Evolutionary conservation across 1,284 basidiomycete species (phyloP).

Genomic region (Puccinia horiana): DNA sequence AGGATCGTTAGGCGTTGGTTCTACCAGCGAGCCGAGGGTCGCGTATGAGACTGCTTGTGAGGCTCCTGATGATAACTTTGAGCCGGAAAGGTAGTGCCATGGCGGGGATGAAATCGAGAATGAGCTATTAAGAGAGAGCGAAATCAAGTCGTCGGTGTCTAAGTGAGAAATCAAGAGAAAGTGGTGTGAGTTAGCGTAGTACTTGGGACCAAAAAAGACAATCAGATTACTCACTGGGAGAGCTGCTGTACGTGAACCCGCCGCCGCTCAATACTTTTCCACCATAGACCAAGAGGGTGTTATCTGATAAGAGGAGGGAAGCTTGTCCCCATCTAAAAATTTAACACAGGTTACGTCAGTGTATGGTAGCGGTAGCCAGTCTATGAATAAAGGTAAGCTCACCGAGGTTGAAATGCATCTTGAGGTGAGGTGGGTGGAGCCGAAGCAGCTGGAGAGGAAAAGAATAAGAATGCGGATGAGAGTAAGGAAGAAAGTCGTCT

Average conservation of each 20-base stretch:
- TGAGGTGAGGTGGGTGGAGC: not conserved
- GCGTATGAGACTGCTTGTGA: slow-evolving; percentile 31
- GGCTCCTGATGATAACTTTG: not conserved
- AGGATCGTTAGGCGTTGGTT: slow-evolving; percentile 7
- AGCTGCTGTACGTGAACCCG: slow-evolving; percentile 42
- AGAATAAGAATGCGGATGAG: slow-evolving; percentile 1
- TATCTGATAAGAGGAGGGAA: slow-evolving; percentile 37
- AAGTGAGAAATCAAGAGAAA: not conserved
- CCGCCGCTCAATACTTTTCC: slow-evolving; percentile 30
- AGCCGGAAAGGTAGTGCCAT: slow-evolving; percentile 44
- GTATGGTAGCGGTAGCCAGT: not conserved
- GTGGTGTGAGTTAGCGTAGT: not conserved
- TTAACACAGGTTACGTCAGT: not conserved
- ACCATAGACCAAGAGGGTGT: slow-evolving; percentile 39
- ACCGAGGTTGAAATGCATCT: slow-evolving; percentile 43
- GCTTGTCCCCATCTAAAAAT: slow-evolving; percentile 41
- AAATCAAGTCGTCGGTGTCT: slow-evolving; percentile 47
- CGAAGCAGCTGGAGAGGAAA: slow-evolving; percentile 9
- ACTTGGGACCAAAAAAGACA: not conserved
- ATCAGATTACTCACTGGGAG: slow-evolving; percentile 27
- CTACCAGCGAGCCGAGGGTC: slow-evolving; percentile 21
- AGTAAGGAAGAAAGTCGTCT: not conserved
- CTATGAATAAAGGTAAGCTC: not conserved
- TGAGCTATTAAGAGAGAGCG: slow-evolving; percentile 29
- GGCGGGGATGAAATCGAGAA: slow-evolving; percentile 36